Evolutionary conservation across 2,329 filamentous ascomycete species (phyloP), one percentile per base, ranked within the genome.

Genomic region (Myriosclerotinia duriaeana): DNA sequence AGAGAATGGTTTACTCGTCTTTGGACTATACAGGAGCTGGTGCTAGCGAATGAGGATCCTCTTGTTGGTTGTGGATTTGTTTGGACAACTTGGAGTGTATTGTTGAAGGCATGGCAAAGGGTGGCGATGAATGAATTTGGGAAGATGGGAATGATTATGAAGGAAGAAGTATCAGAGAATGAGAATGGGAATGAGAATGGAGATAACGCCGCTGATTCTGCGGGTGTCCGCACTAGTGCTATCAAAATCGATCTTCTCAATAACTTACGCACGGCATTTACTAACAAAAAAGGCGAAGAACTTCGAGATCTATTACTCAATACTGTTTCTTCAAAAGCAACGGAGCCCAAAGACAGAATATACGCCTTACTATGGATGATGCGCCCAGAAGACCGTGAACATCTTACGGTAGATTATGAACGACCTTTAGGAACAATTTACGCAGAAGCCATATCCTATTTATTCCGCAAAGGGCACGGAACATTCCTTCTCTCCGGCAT

Each of bases 1-100:
- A 46, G 30, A 53, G 22, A 65, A 14, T 69, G 68, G 66, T 69
- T 66, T 66, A 53, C 56, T 55, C 66, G 68, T 14, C 52, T 69
- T 17, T 69, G 68, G 68, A 66, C 64, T 6, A 54, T 68, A 7
- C 68, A 69, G 52, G 66, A 69, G 26, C 4, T 60, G 22, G 17
- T 30, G 12, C 30, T 48, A 22, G 56, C 22, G 9, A 30, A 60
- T 44, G 14, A 56, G 34, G 38, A 64, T 38, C 62, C 52, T 14
- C 38, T 36, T 20, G 42, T 64, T n/a, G 38, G 38, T 38, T 64
- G 62, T 52, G 62, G 52, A 30, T 42, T 14, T 30, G 36, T 42
- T 26, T 58, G 62, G 62, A 46, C 36, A 26, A 53, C 48, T 5
- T 64, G 62, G 52, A 55, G 53, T 55, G 7, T 38, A 26, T 22